Evolutionary conservation across 768 basidiomycete species (phyloP).

Genomic region (Russula compacta): DNA sequence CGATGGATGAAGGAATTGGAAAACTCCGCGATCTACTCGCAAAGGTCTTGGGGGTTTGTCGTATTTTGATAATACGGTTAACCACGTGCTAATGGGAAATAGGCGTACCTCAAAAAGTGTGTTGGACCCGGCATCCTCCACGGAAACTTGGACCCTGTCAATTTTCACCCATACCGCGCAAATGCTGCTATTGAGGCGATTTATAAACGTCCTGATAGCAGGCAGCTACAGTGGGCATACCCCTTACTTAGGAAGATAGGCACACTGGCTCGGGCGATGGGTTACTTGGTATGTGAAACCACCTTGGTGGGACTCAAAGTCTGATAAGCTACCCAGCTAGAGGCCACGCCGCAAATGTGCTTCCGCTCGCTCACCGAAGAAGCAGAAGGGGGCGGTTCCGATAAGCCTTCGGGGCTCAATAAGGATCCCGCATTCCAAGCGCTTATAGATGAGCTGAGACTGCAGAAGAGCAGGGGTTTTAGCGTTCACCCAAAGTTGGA

Average conservation of each 20-base stretch:
- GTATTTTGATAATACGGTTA: not conserved
- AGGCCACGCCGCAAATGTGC: slow-evolving; percentile 76
- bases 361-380: slow-evolving; percentile 51
- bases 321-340: slow-evolving; percentile 42
- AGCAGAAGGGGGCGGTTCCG: slow-evolving; percentile 32
- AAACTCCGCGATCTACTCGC: slow-evolving; percentile 59
- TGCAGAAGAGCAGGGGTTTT: slow-evolving; percentile 45
- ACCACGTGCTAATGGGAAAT: not conserved
- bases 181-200: slow-evolving; percentile 36
- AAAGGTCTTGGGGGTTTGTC: slow-evolving; percentile 63
- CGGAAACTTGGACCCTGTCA: slow-evolving; percentile 43
- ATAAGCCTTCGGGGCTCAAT: slow-evolving; percentile 33
- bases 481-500: slow-evolving; percentile 89
- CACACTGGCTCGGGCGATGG: slow-evolving; percentile 71
- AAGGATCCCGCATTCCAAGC: slow-evolving; percentile 53
- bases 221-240: slow-evolving; percentile 40
- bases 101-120: not conserved
- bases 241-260: slow-evolving; percentile 43
- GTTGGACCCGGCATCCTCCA: slow-evolving; percentile 35
- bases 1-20: slow-evolving; percentile 57
- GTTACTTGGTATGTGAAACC: slow-evolving; percentile 59
- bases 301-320: slow-evolving; percentile 5
- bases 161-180: slow-evolving; percentile 58
- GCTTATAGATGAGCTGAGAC: slow-evolving; percentile 58
- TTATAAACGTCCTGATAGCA: slow-evolving; percentile 18